Conservation (phyloP, 371 early-diverging fungal species). For the Syncephalastrum sp. region DNA sequence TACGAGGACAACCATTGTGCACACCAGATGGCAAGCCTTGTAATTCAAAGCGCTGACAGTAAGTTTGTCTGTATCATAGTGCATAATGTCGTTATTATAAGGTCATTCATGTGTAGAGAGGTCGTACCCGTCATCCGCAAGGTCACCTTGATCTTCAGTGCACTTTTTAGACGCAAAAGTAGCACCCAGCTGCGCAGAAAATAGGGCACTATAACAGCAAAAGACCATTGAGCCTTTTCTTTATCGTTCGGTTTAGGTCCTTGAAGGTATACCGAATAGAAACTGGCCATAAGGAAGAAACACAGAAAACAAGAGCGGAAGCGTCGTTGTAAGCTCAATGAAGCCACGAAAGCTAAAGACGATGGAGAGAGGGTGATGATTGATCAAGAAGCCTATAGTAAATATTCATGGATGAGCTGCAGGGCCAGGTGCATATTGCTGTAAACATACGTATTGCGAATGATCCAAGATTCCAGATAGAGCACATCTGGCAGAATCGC, state of each 20-base stretch:
- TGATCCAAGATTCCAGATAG: slow-evolving; percentile 20
- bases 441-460: slow-evolving; percentile 18
- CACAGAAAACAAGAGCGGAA: slow-evolving; percentile 40
- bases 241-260: too few species aligned
- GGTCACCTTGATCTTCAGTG: slow-evolving; percentile 55
- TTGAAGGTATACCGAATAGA: slow-evolving; percentile 23
- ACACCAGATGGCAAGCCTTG: slow-evolving; percentile 49
- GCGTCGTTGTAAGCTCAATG: slow-evolving; percentile 39
- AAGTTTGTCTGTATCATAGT: slow-evolving; percentile 32
- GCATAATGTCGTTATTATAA: slow-evolving; percentile 38
- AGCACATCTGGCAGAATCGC: slow-evolving; percentile 38
- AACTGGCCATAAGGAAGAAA: slow-evolving; percentile 34
- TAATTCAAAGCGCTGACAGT: slow-evolving; percentile 46
- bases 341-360: slow-evolving; percentile 32
- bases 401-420: slow-evolving; percentile 5
- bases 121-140: slow-evolving; percentile 28
- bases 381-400: too few species aligned
- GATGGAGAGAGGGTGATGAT: slow-evolving; percentile 4
- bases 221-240: neutral
- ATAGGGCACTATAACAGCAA: neutral
- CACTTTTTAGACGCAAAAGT: slow-evolving; percentile 58
- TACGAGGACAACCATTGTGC: slow-evolving; percentile 49
- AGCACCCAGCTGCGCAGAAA: slow-evolving; percentile 61
- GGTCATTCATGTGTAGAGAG: slow-evolving; percentile 44
- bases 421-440: too few species aligned